Evolutionary conservation across 805 yeast genomes (phyloP).

Genomic region (Myxozyma lipomycoides): DNA sequence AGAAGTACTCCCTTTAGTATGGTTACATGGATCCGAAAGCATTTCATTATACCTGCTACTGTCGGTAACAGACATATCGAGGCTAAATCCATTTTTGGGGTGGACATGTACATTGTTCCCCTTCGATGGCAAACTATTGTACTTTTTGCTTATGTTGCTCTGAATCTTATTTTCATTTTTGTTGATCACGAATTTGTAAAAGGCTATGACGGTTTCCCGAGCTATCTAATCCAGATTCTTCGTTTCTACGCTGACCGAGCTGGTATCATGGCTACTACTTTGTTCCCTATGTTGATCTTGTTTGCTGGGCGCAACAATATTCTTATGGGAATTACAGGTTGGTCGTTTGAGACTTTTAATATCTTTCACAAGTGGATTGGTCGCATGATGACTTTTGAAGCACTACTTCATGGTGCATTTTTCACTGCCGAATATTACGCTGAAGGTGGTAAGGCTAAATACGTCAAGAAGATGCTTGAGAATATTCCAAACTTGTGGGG

Average conservation of each 20-base stretch:
- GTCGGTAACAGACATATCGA: slow-evolving; percentile 31
- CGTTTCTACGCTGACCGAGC: slow-evolving; percentile 24
- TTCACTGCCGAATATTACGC: slow-evolving; percentile 45
- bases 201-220: slow-evolving; percentile 5
- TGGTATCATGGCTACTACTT: slow-evolving; percentile 29
- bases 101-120: slow-evolving; percentile 35
- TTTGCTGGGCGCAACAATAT: slow-evolving; percentile 75
- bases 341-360: slow-evolving; percentile 58
- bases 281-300: slow-evolving; percentile 53
- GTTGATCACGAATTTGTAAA: slow-evolving; percentile 11
- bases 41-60: slow-evolving; percentile 34
- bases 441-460: slow-evolving; percentile 38
- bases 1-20: not conserved
- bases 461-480: slow-evolving; percentile 17
- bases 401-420: slow-evolving; percentile 52
- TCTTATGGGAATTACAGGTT: slow-evolving; percentile 56
- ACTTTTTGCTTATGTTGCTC: slow-evolving; percentile 36
- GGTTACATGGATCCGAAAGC: slow-evolving; percentile 24
- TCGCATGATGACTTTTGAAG: not conserved
- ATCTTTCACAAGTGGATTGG: slow-evolving; percentile 61
- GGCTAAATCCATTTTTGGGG: slow-evolving; percentile 18
- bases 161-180: slow-evolving; percentile 36
- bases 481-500: slow-evolving; percentile 35
- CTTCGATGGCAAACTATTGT: slow-evolving; percentile 42
- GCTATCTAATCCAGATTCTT: not conserved